A percentile compares a stretch with the other conserved stretches of the same genome.
These are phyloP conservation scores for Phalaenopsis equestris DNA, from an alignment of 106 monocot species.

Conservation along the genomic window DNA sequence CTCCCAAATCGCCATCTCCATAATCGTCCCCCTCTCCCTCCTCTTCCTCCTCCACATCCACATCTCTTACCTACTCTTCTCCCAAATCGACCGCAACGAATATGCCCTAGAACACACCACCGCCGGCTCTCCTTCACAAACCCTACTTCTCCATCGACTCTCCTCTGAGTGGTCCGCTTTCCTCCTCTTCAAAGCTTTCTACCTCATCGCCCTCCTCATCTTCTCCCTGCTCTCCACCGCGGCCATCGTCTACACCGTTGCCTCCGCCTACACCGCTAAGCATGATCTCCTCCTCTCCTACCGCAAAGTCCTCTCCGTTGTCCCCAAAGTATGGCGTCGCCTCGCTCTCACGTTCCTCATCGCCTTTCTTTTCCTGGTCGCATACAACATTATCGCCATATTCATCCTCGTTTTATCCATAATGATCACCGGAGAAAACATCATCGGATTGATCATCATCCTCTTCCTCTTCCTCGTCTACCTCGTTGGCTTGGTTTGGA, in stretches of 20 bases:
- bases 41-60: constrained; percentile 27
- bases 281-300: constrained; percentile 25
- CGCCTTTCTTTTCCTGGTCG: constrained; percentile 39
- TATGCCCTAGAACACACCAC: constrained; percentile 10
- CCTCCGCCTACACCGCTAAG: constrained; percentile 67
- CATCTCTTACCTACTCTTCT: constrained; percentile 24
- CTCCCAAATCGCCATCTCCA: constrained; percentile 19
- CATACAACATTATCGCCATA: constrained; percentile 23
- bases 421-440: constrained; percentile 13
- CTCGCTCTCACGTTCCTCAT: constrained; percentile 53
- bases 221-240: constrained; percentile 28
- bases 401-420: constrained; percentile 11
- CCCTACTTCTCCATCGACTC: constrained; percentile 17
- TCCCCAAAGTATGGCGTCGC: constrained; percentile 62
- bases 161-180: constrained; percentile 18
- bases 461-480: constrained; percentile 22
- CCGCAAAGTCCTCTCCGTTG: constrained; percentile 40
- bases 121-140: constrained; percentile 8
- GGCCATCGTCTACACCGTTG: constrained; percentile 69
- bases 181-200: constrained; percentile 22
- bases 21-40: constrained; percentile 31
- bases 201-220: constrained; percentile 14
- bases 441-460: neutral
- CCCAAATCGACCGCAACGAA: constrained; percentile 25
- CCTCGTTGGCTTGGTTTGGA: constrained; percentile 32